Percentiles rank a stretch among this genome's conserved stretches.
Evolutionary conservation across 441 rosid species (phyloP).

Genomic region (Sinapis alba): DNA sequence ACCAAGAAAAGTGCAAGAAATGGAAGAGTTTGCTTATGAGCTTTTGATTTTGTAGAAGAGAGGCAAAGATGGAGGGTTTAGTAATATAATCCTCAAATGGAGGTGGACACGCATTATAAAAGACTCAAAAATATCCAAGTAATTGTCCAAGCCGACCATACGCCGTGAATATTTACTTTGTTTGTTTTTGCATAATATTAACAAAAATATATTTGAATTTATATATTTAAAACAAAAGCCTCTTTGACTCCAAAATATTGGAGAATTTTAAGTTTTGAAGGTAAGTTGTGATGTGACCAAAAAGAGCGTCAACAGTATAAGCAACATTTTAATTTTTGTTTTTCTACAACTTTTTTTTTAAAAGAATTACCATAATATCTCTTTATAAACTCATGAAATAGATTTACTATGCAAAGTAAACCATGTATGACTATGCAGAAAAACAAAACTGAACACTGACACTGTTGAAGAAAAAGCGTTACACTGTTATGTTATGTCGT

Average conservation of each 20-base stretch:
- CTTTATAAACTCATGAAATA: not conserved
- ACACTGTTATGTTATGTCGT: conserved; percentile 20
- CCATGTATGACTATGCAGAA: not conserved
- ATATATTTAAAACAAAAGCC: not conserved
- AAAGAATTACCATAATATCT: too few relatives aligned
- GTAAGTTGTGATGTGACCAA: not conserved
- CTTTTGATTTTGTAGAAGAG: conserved; percentile 8
- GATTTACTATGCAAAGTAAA: conserved; percentile 3
- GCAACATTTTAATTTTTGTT: not conserved
- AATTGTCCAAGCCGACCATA: not conserved
- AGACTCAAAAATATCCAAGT: not conserved
- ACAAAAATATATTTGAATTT: not conserved
- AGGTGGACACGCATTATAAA: conserved; percentile 15
- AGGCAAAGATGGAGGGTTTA: conserved; percentile 17
- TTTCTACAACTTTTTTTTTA: not conserved
- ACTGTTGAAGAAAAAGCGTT: conserved; percentile 25
- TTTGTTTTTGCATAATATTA: not conserved
- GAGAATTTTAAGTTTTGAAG: not conserved
- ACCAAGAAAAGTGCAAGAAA: not conserved
- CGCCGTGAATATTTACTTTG: not conserved
- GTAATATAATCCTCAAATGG: conserved; percentile 22
- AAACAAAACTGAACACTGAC: conserved; percentile 3
- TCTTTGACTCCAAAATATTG: not conserved
- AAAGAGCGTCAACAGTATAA: not conserved
- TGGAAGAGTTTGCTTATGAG: not conserved